phyloP scores from a whole-genome alignment of 441 rosid genomes.

The Macaranga tanarius region DNA sequence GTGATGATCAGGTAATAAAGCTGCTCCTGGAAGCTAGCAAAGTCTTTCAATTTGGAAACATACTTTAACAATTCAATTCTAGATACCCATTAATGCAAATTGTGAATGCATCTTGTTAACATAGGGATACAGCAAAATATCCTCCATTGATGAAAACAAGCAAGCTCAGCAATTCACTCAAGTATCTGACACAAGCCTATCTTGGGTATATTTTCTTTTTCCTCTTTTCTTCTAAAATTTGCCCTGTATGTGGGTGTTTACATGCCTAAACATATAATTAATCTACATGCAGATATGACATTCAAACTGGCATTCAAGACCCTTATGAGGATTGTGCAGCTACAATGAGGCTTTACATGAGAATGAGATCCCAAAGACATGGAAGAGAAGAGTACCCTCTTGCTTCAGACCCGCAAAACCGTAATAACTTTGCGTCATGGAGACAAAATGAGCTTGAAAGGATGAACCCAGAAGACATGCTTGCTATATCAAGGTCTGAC shows the following conservation, averaged over 20 bases:
- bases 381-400: constrained; percentile 54
- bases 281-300: constrained; percentile 50
- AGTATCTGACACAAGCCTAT: constrained; percentile 78
- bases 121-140: constrained; percentile 76
- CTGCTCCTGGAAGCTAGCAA: background rate
- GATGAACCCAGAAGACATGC: constrained; percentile 69
- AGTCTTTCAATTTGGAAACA: background rate
- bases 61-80: background rate
- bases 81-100: background rate
- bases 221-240: background rate
- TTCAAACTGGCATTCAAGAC: constrained; percentile 73
- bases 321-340: constrained; percentile 91
- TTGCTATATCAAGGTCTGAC: constrained; percentile 68
- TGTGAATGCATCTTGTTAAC: background rate
- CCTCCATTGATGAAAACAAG: constrained; percentile 95
- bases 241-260: background rate
- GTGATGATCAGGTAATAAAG: constrained; percentile 68
- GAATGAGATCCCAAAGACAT: constrained; percentile 80
- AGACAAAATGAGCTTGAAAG: constrained; percentile 80
- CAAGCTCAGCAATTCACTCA: constrained; percentile 95
- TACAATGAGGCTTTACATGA: constrained; percentile 77
- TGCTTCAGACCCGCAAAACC: constrained; percentile 68
- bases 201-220: constrained; percentile 52
- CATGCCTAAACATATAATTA: background rate
- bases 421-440: constrained; percentile 63